These are phyloP conservation scores for Phytophthora ohioensis DNA, from an alignment of 352 stramenopile species.

Conservation along the genomic window DNA sequence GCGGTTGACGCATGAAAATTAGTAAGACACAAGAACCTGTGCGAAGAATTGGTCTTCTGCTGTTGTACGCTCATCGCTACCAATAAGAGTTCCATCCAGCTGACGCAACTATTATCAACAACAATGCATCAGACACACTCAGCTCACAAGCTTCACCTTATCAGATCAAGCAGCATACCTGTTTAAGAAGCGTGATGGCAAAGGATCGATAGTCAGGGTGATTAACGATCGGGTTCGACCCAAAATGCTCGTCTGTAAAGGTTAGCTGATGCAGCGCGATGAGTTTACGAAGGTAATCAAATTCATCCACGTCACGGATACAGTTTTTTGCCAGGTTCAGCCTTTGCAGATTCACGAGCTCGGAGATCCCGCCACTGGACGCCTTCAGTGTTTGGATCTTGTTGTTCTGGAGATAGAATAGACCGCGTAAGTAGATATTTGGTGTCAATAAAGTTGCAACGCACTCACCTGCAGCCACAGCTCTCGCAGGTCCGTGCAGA, in stretches of 20 bases:
- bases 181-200: constrained; percentile 69
- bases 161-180: constrained; percentile 41
- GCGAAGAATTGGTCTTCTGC: constrained; percentile 61
- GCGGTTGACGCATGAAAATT: background rate
- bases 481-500: constrained; percentile 79
- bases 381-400: constrained; percentile 56
- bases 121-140: background rate
- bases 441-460: background rate
- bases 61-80: constrained; percentile 44
- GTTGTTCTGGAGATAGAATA: constrained; percentile 59
- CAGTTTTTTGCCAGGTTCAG: constrained; percentile 82
- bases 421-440: background rate
- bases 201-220: constrained; percentile 80
- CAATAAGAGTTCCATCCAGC: constrained; percentile 61
- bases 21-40: constrained; percentile 32
- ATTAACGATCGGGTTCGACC: constrained; percentile 73
- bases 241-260: constrained; percentile 88
- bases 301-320: constrained; percentile 74
- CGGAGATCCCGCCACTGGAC: constrained; percentile 49
- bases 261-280: constrained; percentile 63
- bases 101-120: constrained; percentile 39
- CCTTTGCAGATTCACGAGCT: constrained; percentile 75
- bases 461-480: constrained; percentile 76
- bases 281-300: constrained; percentile 69
- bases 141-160: background rate